Base-by-base conservation (phyloP, 495 filamentous ascomycete species). In the Sordaria brevicollis region DNA sequence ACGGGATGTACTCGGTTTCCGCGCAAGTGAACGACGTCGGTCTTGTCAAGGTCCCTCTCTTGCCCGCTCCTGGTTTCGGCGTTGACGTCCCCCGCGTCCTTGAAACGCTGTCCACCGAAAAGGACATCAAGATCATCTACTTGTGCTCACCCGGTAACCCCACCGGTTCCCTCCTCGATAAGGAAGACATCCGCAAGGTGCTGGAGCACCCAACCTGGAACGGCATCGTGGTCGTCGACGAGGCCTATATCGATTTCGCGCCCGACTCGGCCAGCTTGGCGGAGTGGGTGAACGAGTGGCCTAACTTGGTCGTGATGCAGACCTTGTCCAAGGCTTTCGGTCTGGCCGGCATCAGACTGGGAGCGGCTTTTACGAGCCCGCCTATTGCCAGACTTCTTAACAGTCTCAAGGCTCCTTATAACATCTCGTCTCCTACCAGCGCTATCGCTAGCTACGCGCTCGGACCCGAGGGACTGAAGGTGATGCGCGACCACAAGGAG, bases 301-400 rank as follows among this genome's bases (percentile, higher is more conserved):
- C 94, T n/a, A 99, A 98, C 77, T 84, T 99, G 11, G 93, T 97
- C 25, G 93, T 99, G 38, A 95, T 97, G 93, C 95, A 99, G 82
- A 98, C 95, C 1, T 83, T 97, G 13, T 94, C 91, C 75, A 99
- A 99, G 79, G 95, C 92, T 1, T 99, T 99, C 75, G 95, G 95
- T 2, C 85, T 99, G 69, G 95, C 95, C 2, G 95, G 95, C 17
- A 97, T 98, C 74, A 86, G 95, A 4, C 79, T 93, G 1, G 91
- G 91, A 21, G 88, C 82, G 0, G 88, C 87, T 1, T 93, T 93
- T 72, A 82, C 89, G 1, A 76, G 81, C 4, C 78, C 83, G 0
- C 80, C 81, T 2, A 86, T 93, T 68, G 89, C 91, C 10, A 72
- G 78, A 10, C 80, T 99, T 21, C 84, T 98, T 15, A 99, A 99